phyloP scores from a whole-genome alignment of 495 filamentous ascomycete species.

The Talaromyces stipitatus region DNA sequence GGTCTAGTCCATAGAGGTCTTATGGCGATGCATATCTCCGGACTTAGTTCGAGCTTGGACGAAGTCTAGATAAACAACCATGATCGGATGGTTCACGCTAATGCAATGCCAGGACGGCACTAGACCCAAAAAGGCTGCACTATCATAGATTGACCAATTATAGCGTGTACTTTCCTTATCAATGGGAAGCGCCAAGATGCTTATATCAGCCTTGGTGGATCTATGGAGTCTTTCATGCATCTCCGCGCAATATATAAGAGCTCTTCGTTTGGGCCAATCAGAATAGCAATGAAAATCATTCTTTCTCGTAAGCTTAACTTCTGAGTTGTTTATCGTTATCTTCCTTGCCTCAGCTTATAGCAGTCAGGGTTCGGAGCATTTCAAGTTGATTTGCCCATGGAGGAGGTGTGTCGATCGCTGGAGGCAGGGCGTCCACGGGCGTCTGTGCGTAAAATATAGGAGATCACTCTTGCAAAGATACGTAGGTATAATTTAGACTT shows the following conservation, averaged over 20 bases:
- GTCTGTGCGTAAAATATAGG: neutral
- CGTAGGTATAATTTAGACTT: too few species aligned
- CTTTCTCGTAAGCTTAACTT: neutral
- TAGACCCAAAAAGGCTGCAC: neutral
- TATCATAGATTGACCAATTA: neutral
- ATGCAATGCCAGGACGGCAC: neutral
- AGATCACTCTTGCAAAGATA: too few species aligned
- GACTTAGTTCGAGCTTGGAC: neutral
- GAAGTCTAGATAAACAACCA: neutral
- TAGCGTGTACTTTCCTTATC: neutral
- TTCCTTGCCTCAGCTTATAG: neutral
- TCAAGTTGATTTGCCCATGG: neutral
- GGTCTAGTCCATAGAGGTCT: too few species aligned
- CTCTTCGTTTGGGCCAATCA: neutral
- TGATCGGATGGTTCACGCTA: neutral
- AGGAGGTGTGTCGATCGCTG: neutral
- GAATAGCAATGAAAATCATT: neutral
- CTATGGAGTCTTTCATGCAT: neutral
- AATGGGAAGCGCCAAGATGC: neutral
- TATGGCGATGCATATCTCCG: neutral
- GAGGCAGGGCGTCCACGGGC: neutral
- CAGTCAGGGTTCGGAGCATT: neutral
- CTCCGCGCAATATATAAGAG: neutral
- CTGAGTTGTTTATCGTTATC: neutral
- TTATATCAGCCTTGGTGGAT: neutral